phyloP scores from a whole-genome alignment of 306 rosid genomes.

The Mimosa bimucronata region DNA sequence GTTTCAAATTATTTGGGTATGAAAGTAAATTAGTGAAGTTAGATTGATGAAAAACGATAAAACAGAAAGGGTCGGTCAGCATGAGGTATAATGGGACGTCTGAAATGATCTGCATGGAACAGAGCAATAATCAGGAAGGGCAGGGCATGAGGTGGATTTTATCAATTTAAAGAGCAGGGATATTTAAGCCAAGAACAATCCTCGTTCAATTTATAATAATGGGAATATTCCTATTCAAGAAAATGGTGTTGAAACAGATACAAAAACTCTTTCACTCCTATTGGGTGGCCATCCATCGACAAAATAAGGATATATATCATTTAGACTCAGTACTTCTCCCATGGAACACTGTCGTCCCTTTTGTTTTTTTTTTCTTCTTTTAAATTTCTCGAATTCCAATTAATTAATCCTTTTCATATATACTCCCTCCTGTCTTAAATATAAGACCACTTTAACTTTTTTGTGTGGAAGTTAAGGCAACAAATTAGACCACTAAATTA shows the following conservation, averaged over 20 bases:
- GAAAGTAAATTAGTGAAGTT: not conserved
- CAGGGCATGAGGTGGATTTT: constrained; percentile 8
- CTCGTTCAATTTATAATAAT: constrained; percentile 58
- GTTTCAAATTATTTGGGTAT: not conserved
- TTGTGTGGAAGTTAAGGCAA: too few species aligned
- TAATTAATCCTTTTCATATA: constrained; percentile 44
- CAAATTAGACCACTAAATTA: too few species aligned
- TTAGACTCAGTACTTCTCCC: constrained; percentile 44
- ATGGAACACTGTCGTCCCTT: constrained; percentile 49
- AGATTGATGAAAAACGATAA: not conserved
- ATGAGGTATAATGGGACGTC: constrained; percentile 36
- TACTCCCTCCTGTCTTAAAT: too few species aligned
- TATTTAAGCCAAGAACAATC: constrained; percentile 56
- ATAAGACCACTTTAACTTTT: too few species aligned
- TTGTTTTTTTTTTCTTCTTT: constrained; percentile 46
- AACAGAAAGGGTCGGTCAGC: not conserved
- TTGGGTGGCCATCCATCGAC: constrained; percentile 66
- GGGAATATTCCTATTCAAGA: constrained; percentile 64
- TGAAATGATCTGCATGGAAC: constrained; percentile 38
- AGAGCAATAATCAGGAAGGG: constrained; percentile 31
- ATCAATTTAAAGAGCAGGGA: constrained; percentile 38
- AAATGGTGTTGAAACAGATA: constrained; percentile 33
- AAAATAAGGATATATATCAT: not conserved
- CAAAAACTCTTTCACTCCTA: constrained; percentile 44
- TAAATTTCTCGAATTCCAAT: constrained; percentile 54